These are phyloP conservation scores for Torulaspora quercuum DNA, from an alignment of 805 yeast species.

Conservation along the genomic window DNA sequence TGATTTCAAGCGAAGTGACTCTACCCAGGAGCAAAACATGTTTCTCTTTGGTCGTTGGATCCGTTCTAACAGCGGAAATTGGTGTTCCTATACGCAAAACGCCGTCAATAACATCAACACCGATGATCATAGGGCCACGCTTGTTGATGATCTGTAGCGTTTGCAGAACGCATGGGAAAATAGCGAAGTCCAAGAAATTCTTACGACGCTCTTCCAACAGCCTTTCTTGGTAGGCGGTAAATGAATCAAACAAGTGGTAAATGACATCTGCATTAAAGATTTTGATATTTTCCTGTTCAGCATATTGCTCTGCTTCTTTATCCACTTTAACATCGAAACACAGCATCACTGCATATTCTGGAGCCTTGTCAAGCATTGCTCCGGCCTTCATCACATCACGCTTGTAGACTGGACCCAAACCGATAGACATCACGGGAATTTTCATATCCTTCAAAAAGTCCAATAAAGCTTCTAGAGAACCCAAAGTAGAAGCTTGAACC, in stretches of 20 bases:
- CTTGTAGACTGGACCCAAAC: slow-evolving; percentile 96
- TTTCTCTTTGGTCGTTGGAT: slow-evolving; percentile 77
- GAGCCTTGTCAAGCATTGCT: slow-evolving; percentile 95
- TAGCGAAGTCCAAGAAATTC: slow-evolving; percentile 83
- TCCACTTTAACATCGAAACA: slow-evolving; percentile 97
- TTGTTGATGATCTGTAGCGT: slow-evolving; percentile 95
- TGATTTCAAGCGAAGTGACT: slow-evolving; percentile 91
- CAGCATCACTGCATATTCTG: slow-evolving; percentile 94
- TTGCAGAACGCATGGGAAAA: slow-evolving; percentile 91
- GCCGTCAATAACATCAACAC: slow-evolving; percentile 96
- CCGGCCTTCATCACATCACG: slow-evolving; percentile 98
- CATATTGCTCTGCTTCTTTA: slow-evolving; percentile 97
- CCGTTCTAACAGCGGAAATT: slow-evolving; percentile 85
- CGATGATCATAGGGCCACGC: slow-evolving; percentile 98
- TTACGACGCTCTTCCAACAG: slow-evolving; percentile 86
- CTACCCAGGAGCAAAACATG: slow-evolving; percentile 72
- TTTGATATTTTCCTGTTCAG: slow-evolving; percentile 85
- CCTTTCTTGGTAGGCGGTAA: slow-evolving; percentile 86
- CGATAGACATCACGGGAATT: slow-evolving; percentile 98
- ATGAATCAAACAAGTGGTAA: slow-evolving; percentile 92
- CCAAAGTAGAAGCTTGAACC: slow-evolving; percentile 97
- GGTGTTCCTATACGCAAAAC: slow-evolving; percentile 89
- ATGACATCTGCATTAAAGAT: slow-evolving; percentile 95
- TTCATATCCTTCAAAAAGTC: slow-evolving; percentile 98
- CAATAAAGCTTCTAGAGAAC: slow-evolving; percentile 93